These are phyloP conservation scores for Acacia concinna DNA, from an alignment of 331 rosid species.

Conservation along the genomic window DNA sequence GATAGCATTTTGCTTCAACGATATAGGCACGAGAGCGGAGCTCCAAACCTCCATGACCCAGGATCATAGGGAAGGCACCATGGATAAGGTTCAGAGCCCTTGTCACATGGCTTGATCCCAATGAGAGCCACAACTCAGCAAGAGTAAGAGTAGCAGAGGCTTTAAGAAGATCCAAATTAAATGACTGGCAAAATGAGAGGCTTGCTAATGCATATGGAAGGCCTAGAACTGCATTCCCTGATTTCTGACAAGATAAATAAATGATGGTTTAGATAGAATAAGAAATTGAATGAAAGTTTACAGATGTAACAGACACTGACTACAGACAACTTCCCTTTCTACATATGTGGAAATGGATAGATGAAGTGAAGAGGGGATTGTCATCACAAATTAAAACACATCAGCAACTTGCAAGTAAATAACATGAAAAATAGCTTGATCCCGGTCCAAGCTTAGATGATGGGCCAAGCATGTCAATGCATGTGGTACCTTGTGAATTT, in stretches of 20 bases:
- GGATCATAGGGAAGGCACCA: slow-evolving; percentile 89
- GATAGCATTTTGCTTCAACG: slow-evolving; percentile 88
- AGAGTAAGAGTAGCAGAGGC: slow-evolving; percentile 91
- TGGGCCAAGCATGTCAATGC: slow-evolving; percentile 15
- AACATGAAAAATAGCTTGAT: slow-evolving; percentile 21
- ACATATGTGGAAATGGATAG: not conserved
- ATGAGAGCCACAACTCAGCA: slow-evolving; percentile 91
- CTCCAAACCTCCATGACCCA: slow-evolving; percentile 99
- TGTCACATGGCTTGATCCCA: slow-evolving; percentile 87
- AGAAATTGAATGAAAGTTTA: not conserved
- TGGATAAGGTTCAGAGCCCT: slow-evolving; percentile 85
- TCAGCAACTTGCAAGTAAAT: slow-evolving; percentile 14
- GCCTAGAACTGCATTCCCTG: slow-evolving; percentile 94
- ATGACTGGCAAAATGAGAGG: slow-evolving; percentile 91
- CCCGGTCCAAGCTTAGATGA: not conserved
- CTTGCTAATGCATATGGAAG: slow-evolving; percentile 94
- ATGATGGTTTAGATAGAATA: not conserved
- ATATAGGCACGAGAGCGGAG: slow-evolving; percentile 89
- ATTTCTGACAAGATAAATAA: slow-evolving; percentile 63
- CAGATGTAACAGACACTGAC: not conserved
- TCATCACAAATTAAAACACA: slow-evolving; percentile 2
- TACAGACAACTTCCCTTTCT: slow-evolving; percentile 7
- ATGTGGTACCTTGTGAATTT: slow-evolving; percentile 83
- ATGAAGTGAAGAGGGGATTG: slow-evolving; percentile 13
- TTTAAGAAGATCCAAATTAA: slow-evolving; percentile 93